phyloP scores from a whole-genome alignment of 2,329 filamentous ascomycete species.

The Dactylonectria macrodidyma region DNA sequence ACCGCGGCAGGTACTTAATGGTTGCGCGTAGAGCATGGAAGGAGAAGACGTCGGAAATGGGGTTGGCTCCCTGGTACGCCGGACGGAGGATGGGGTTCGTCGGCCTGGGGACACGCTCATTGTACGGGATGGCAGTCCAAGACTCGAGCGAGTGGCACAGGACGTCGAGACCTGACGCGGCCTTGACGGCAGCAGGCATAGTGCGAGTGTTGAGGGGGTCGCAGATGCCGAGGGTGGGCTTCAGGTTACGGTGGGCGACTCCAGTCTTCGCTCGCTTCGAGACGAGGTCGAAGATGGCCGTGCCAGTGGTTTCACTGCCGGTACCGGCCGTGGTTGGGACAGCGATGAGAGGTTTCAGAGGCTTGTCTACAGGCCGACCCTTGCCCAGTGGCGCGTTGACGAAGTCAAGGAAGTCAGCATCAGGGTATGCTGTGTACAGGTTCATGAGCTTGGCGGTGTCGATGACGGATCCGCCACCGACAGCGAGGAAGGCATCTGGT shows the following conservation, averaged over 20 bases:
- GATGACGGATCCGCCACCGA: slow-evolving; percentile 92
- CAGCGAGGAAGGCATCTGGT: slow-evolving; percentile 92
- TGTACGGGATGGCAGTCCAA: slow-evolving; percentile 97
- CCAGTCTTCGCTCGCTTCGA: slow-evolving; percentile 94
- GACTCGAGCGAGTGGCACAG: slow-evolving; percentile 96
- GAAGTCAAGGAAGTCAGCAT: slow-evolving; percentile 96
- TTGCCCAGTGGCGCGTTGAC: slow-evolving; percentile 95
- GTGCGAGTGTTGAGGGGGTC: slow-evolving; percentile 92
- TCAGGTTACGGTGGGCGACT: slow-evolving; percentile 94
- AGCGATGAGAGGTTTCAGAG: slow-evolving; percentile 83
- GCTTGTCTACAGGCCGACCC: slow-evolving; percentile 81
- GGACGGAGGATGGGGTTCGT: slow-evolving; percentile 91
- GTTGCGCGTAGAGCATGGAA: slow-evolving; percentile 86
- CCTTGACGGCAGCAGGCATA: slow-evolving; percentile 95
- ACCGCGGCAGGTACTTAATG: slow-evolving; percentile 92
- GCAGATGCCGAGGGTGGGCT: slow-evolving; percentile 92
- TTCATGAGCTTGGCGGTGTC: slow-evolving; percentile 99
- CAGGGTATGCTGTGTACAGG: slow-evolving; percentile 89
- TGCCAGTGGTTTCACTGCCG: slow-evolving; percentile 95
- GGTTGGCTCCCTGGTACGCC: slow-evolving; percentile 97
- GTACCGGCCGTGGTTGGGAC: slow-evolving; percentile 89
- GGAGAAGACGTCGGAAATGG: slow-evolving; percentile 97
- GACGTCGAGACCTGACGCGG: slow-evolving; percentile 92
- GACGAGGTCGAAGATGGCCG: slow-evolving; percentile 96
- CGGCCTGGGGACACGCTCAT: slow-evolving; percentile 87